These are phyloP conservation scores for Metarhizium album DNA, from an alignment of 2,329 filamentous ascomycete genomes.

Conservation along the genomic window DNA sequence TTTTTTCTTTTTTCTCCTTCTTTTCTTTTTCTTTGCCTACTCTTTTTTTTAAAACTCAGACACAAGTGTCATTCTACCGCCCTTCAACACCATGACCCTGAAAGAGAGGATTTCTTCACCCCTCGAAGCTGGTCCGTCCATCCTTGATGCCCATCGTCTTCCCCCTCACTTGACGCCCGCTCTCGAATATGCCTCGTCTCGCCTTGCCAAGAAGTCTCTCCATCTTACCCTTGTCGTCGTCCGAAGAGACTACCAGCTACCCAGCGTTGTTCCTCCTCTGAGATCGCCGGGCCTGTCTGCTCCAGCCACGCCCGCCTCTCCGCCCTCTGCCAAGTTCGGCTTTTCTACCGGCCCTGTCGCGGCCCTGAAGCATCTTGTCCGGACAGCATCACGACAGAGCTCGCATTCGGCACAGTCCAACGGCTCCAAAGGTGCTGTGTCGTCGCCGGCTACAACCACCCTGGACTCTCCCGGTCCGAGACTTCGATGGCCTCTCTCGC, in stretches of 20 bases:
- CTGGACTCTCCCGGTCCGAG: slow-evolving; percentile 17
- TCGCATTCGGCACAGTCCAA: slow-evolving; percentile 14
- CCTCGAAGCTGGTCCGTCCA: slow-evolving; percentile 49
- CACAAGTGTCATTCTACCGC: neutral
- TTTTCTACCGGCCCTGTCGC: slow-evolving; percentile 18
- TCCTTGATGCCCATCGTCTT: slow-evolving; percentile 47
- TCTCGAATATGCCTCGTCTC: slow-evolving; percentile 46
- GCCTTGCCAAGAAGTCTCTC: slow-evolving; percentile 43
- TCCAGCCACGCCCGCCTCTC: slow-evolving; percentile 15
- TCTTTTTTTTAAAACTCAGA: neutral
- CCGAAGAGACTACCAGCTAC: slow-evolving; percentile 44
- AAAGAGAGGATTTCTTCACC: slow-evolving; percentile 51
- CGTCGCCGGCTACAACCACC: neutral
- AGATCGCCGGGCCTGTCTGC: slow-evolving; percentile 9
- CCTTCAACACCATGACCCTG: slow-evolving; percentile 27
- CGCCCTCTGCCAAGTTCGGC: slow-evolving; percentile 12
- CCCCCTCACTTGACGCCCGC: slow-evolving; percentile 42
- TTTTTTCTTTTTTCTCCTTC: neutral
- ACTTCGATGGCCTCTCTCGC: slow-evolving; percentile 17
- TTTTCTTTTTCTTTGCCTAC: neutral
- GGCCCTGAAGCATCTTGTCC: slow-evolving; percentile 22
- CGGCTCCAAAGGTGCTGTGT: slow-evolving; percentile 8
- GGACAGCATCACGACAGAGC: slow-evolving; percentile 13
- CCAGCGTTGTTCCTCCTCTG: slow-evolving; percentile 19
- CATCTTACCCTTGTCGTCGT: slow-evolving; percentile 49